A percentile compares a stretch with the other conserved stretches of the same genome.
Evolutionary conservation across 106 monocot genomes (phyloP).

Genomic region (Triglochin maritima): DNA sequence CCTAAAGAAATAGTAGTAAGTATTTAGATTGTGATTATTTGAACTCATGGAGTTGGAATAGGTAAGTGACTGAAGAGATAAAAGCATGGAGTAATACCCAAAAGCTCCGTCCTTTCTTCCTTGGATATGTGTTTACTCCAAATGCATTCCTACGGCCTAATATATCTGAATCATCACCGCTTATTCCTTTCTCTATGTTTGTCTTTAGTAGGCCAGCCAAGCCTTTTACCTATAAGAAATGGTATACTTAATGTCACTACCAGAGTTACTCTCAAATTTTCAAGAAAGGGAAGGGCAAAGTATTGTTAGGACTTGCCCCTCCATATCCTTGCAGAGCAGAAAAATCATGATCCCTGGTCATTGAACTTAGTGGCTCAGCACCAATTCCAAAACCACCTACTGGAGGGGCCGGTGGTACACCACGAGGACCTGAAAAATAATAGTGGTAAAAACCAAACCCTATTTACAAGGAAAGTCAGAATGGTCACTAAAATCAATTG

Average conservation of each 20-base stretch:
- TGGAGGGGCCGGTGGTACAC: constrained; percentile 11
- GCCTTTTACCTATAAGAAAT: constrained; percentile 37
- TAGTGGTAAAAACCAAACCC: neutral
- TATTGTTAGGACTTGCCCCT: constrained; percentile 44
- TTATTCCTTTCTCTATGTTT: constrained; percentile 59
- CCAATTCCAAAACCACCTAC: constrained; percentile 44
- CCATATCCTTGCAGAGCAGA: constrained; percentile 59
- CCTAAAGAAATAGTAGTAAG: constrained; percentile 18
- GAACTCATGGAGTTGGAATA: neutral
- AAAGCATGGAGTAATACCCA: constrained; percentile 29
- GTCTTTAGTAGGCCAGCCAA: constrained; percentile 48
- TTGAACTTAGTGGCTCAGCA: constrained; percentile 45
- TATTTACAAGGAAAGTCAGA: no score
- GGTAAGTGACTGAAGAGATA: neutral
- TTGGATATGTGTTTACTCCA: constrained; percentile 85
- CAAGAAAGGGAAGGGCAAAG: neutral
- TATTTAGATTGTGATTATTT: constrained; percentile 9
- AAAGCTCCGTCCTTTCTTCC: constrained; percentile 80
- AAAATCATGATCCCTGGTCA: constrained; percentile 65
- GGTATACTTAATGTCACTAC: neutral
- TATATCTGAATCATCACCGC: constrained; percentile 61
- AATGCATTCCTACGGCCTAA: constrained; percentile 45
- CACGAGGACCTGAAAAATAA: constrained; percentile 21
- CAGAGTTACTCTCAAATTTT: neutral
- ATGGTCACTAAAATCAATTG: no score